Conservation (phyloP, 2,329 filamentous ascomycete species). For the Hortaea werneckii region DNA sequence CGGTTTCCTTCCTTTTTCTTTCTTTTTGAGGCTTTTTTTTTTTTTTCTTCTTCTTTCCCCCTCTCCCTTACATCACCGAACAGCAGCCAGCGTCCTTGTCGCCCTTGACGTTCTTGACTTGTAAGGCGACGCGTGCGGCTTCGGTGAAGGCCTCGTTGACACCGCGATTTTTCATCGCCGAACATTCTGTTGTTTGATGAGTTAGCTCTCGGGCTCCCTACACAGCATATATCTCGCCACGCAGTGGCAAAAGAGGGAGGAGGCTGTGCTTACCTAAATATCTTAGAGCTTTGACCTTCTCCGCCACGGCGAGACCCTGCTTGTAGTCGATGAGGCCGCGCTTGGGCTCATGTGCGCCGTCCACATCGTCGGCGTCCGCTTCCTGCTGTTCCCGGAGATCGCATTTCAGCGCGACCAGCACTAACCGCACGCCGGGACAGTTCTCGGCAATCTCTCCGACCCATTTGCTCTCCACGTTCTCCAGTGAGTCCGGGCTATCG, state of each 20-base stretch:
- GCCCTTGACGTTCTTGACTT: slow-evolving; percentile 40
- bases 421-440: slow-evolving; percentile 87
- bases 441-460: slow-evolving; percentile 96
- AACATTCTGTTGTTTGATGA: slow-evolving; percentile 59
- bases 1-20: no score
- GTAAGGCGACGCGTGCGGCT: slow-evolving; percentile 82
- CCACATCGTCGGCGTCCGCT: slow-evolving; percentile 48
- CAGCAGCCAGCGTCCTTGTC: slow-evolving; percentile 38
- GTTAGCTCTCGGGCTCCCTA: not conserved
- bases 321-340: slow-evolving; percentile 78
- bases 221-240: not conserved
- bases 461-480: slow-evolving; percentile 99
- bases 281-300: slow-evolving; percentile 81
- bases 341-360: slow-evolving; percentile 33
- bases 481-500: slow-evolving; percentile 89
- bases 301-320: slow-evolving; percentile 79
- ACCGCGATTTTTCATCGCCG: slow-evolving; percentile 92
- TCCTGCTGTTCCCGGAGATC: slow-evolving; percentile 75
- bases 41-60: no score
- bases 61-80: slow-evolving; percentile 27
- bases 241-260: not conserved
- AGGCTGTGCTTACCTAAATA: slow-evolving; percentile 57
- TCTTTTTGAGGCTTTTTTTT: no score
- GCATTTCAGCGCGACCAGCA: slow-evolving; percentile 92
- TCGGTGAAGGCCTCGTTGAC: slow-evolving; percentile 99